These are phyloP conservation scores for Thamnidium elegans DNA, from an alignment of 192 early-diverging fungal species.

Conservation along the genomic window DNA sequence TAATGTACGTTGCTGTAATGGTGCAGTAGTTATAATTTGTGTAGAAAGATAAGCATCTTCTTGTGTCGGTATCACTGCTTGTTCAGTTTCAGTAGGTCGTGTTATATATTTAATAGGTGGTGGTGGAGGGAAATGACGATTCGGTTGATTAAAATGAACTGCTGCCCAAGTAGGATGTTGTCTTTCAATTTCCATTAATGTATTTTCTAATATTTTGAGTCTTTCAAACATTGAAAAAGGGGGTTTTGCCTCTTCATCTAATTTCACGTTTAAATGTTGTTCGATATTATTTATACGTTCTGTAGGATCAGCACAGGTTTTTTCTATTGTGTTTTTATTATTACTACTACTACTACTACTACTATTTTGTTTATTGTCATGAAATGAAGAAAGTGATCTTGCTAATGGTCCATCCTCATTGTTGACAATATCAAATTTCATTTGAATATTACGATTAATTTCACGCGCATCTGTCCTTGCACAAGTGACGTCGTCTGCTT, in stretches of 20 bases:
- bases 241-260: constrained; percentile 40
- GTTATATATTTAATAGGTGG: constrained; percentile 22
- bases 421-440: constrained; percentile 68
- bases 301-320: constrained; percentile 35
- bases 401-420: constrained; percentile 64
- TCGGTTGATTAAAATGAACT: constrained; percentile 73
- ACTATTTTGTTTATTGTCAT: background rate
- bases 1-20: constrained; percentile 21
- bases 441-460: constrained; percentile 73
- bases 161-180: constrained; percentile 80
- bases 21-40: constrained; percentile 16
- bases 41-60: constrained; percentile 8
- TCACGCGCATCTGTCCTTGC: constrained; percentile 72
- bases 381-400: constrained; percentile 42
- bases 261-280: constrained; percentile 68
- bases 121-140: constrained; percentile 43
- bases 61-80: constrained; percentile 18
- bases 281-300: constrained; percentile 72
- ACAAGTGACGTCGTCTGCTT: constrained; percentile 45
- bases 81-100: background rate
- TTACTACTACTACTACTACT: background rate
- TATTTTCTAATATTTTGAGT: constrained; percentile 73
- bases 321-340: background rate
- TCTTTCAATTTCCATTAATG: constrained; percentile 69
- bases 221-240: constrained; percentile 43